Evolutionary conservation across 2,329 filamentous ascomycete genomes (phyloP).

Genomic region (Paecilomyces fulvus): DNA sequence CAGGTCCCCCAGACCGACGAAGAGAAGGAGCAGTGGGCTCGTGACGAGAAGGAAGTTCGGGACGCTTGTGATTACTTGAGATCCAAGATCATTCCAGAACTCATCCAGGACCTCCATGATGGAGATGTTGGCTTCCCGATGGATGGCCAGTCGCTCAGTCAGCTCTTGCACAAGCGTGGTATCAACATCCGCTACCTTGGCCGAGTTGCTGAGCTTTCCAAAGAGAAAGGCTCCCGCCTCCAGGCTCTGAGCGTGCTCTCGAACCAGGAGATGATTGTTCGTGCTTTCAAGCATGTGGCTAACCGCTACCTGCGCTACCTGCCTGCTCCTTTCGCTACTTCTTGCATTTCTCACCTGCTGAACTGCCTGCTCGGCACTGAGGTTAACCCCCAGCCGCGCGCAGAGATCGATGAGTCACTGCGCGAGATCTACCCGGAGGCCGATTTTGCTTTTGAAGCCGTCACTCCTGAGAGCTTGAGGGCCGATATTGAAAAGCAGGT

Average conservation of each 20-base stretch:
- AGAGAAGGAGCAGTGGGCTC: slow-evolving; percentile 73
- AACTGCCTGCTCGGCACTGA: slow-evolving; percentile 82
- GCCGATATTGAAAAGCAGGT: slow-evolving; percentile 65
- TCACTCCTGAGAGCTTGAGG: slow-evolving; percentile 65
- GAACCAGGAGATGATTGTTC: slow-evolving; percentile 87
- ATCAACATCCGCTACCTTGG: slow-evolving; percentile 97
- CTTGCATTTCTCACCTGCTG: slow-evolving; percentile 75
- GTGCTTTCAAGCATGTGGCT: slow-evolving; percentile 88
- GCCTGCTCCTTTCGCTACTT: slow-evolving; percentile 68
- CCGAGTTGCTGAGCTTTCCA: slow-evolving; percentile 63
- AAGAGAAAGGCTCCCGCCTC: slow-evolving; percentile 60
- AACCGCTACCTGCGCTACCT: slow-evolving; percentile 71
- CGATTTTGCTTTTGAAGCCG: slow-evolving; percentile 70
- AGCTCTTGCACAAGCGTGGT: slow-evolving; percentile 88
- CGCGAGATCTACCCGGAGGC: slow-evolving; percentile 70
- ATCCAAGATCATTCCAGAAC: slow-evolving; percentile 68
- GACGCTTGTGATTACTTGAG: slow-evolving; percentile 72
- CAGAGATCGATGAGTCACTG: slow-evolving; percentile 68
- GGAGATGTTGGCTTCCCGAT: slow-evolving; percentile 96
- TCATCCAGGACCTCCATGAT: slow-evolving; percentile 79
- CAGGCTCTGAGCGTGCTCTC: slow-evolving; percentile 68
- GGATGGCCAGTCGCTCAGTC: slow-evolving; percentile 87
- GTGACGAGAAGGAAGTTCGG: slow-evolving; percentile 83
- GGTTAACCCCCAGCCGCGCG: slow-evolving; percentile 66
- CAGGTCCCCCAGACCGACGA: slow-evolving; percentile 82